Base-by-base conservation (phyloP, 148 eudicot species). In the Fallopia convolvulus region DNA sequence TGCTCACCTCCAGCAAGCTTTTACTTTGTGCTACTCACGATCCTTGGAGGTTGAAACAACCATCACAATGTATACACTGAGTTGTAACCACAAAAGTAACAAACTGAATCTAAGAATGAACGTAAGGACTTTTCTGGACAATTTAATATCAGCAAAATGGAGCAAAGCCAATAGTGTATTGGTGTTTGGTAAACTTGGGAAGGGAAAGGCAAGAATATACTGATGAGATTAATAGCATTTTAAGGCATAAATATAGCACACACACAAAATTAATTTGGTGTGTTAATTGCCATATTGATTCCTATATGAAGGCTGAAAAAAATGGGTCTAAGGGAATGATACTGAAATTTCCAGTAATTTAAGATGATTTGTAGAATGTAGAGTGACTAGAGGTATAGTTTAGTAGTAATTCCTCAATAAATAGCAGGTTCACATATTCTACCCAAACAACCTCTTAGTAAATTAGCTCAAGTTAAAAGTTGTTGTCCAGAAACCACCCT, bases 401-500 rank as follows among this genome's bases (percentile, higher is more conserved):
- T 17, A 53, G 60, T 53, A 18, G 60, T 53, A 53, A 18, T 53
- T 17, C 20, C 21, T 53, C 21, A 53, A n/a, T n/a, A 53, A 53
- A 17, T 53, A 53, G 21, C 23, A 53, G 18, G 6, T 50, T 50
- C 55, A n/a, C 0, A 0, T 50, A 10, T 50, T 50, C 17, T 12
- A 14, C 15, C 55, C 55, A 50, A 14, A 50, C 17, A 0, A n/a
- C 55, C 55, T 3, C 55, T 50, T 2, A 15, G 20, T n/a, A 56
- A 23, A 2, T 26, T 36, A 60, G 66, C 66, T 10, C 36, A 23
- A 76, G 85, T 70, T 87, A 88, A 44, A 90, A 90, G 82, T 90
- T 92, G 80, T 80, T 87, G 77, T 82, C 84, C 80, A 92, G 88
- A 74, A 84, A 50, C 98, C 98, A 94, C 63, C 93, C 95, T 74